Base-by-base conservation (phyloP, 129 eudicot species). In the Arctium minus region DNA sequence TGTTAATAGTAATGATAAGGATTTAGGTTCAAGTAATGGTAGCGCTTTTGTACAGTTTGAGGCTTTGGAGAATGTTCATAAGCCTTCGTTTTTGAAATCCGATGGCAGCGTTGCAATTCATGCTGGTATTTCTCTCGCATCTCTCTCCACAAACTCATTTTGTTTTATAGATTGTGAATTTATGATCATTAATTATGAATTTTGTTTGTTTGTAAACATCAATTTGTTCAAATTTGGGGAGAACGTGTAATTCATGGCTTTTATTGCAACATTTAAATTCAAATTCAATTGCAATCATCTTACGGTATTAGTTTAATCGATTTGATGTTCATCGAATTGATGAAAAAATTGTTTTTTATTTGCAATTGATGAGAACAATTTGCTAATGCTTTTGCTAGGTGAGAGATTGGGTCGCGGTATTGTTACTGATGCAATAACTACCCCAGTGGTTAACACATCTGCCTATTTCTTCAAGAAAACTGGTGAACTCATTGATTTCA, bases 71-170 rank as follows among this genome's bases (percentile, higher is more conserved):
- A 81, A 72, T 76, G 80, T 65, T 73, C 85, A 86, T 44, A 76
- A 81, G 70, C 83, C 88, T 50, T 73, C 91, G 2, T 92, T 92
- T 91, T 85, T 96, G 84, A 87, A 82, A 70, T 87, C 87, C 17
- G 97, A 90, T 86, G 99, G 97, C 35, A 96, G 99, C 89, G 70
- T 93, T 46, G 95, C 99, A 1, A 88, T 96, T 91, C 99, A 96
- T 90, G 99, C 94, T 65, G 99, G 99, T 95, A 91, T 30, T 62
- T 33, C 32, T 4, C 18, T 32, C 29, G 22, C 29, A 36, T 44
- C 29, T 36, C 64, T 27, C 36, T 69, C 3, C 2, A 1, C 11
- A 27, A 6, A 3, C 62, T 9, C 2, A 35, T 80, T 48, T 46
- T 68, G 33, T 2, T 71, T 53, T 80, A 64, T 22, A 79, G 46